phyloP scores from a whole-genome alignment of 495 filamentous ascomycete genomes.

The Lepraria neglecta region DNA sequence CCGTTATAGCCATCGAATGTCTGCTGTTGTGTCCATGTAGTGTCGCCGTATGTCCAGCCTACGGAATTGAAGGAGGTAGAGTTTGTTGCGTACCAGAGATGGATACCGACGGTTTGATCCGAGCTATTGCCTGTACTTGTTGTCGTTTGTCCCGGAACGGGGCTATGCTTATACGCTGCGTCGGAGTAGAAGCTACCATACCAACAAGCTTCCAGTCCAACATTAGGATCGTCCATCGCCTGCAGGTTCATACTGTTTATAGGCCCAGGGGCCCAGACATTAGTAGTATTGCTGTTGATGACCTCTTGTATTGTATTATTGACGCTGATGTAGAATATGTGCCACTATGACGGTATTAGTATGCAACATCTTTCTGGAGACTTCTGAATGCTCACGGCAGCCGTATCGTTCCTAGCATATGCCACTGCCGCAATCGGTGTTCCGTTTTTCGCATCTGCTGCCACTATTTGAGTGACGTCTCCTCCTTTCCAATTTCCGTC shows the following conservation, averaged over 20 bases:
- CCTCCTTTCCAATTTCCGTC: constrained; percentile 32
- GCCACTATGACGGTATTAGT: constrained; percentile 24
- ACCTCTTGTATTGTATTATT: constrained; percentile 29
- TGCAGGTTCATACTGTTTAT: constrained; percentile 29
- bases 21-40: constrained; percentile 27
- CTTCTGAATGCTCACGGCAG: constrained; percentile 19
- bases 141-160: constrained; percentile 19
- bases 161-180: constrained; percentile 20
- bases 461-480: constrained; percentile 29
- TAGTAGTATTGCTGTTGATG: constrained; percentile 30
- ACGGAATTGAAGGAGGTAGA: constrained; percentile 32
- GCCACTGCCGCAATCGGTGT: constrained; percentile 36
- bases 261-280: constrained; percentile 29
- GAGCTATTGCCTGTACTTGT: constrained; percentile 21
- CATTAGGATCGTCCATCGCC: constrained; percentile 28
- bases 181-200: constrained; percentile 36
- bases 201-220: constrained; percentile 37
- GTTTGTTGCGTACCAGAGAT: constrained; percentile 33
- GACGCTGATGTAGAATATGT: constrained; percentile 33
- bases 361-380: neutral
- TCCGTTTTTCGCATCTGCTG: constrained; percentile 33
- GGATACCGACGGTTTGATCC: constrained; percentile 28
- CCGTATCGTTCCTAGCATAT: constrained; percentile 26
- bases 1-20: constrained; percentile 28
- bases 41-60: constrained; percentile 30